Evolutionary conservation across 345 rosid species (phyloP).

Genomic region (Sonneratia caseolaris): DNA sequence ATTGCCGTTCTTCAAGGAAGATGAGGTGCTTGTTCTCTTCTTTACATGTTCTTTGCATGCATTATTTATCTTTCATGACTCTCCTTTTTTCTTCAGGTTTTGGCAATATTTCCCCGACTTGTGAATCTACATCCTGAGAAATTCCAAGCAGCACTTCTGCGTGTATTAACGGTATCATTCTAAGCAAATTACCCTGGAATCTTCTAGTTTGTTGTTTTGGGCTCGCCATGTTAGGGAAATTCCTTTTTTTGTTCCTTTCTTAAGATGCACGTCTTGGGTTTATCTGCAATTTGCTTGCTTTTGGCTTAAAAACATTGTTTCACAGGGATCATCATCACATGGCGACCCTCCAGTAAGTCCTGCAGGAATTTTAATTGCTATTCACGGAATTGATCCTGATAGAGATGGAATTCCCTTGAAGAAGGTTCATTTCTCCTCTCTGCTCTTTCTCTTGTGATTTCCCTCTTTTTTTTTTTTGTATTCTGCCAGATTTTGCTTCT

Average conservation of each 20-base stretch:
- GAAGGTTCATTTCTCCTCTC: constrained; percentile 38
- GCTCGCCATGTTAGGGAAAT: not conserved
- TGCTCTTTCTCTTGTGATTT: not conserved
- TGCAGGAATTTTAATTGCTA: constrained; percentile 74
- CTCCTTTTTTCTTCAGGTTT: constrained; percentile 24
- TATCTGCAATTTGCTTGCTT: not conserved
- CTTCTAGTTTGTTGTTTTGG: not conserved
- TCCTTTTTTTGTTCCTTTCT: not conserved
- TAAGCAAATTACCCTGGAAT: not conserved
- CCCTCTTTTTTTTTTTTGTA: not conserved
- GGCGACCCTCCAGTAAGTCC: constrained; percentile 64
- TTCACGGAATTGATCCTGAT: constrained; percentile 87
- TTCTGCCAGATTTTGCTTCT: constrained; percentile 2
- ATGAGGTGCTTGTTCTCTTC: constrained; percentile 44
- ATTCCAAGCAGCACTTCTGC: constrained; percentile 72
- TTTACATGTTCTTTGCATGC: not conserved
- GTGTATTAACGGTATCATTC: constrained; percentile 58
- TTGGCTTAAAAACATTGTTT: constrained; percentile 12
- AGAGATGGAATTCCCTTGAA: constrained; percentile 86
- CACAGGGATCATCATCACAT: constrained; percentile 67
- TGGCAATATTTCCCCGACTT: constrained; percentile 54
- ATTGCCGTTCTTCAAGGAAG: constrained; percentile 74
- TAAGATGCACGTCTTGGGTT: not conserved
- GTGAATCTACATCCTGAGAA: constrained; percentile 76
- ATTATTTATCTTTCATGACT: not conserved